These are phyloP conservation scores for Fusarium sublunatum DNA, from an alignment of 2,329 filamentous ascomycete genomes.

Conservation along the genomic window DNA sequence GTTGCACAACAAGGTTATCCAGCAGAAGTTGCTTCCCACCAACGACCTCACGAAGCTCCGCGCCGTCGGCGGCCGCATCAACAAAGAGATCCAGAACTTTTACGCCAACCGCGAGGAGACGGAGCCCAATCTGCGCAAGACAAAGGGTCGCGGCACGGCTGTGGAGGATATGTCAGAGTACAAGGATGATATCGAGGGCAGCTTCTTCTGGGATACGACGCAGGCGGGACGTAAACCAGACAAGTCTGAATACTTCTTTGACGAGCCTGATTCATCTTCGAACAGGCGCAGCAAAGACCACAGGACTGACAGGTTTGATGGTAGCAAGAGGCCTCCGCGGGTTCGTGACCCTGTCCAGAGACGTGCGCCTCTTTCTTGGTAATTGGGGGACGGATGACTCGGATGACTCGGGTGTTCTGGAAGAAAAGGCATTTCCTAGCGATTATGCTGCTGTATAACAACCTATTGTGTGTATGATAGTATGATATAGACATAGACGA, in stretches of 20 bases:
- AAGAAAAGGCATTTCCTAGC: neutral
- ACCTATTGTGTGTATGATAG: slow-evolving; percentile 19
- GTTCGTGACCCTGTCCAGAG: neutral
- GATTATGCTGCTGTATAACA: slow-evolving; percentile 14
- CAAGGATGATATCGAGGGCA: slow-evolving; percentile 26
- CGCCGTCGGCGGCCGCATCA: slow-evolving; percentile 50
- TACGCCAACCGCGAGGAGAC: slow-evolving; percentile 50
- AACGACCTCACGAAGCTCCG: slow-evolving; percentile 51
- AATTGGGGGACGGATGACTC: slow-evolving; percentile 4
- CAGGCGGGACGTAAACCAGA: slow-evolving; percentile 22
- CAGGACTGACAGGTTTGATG: neutral
- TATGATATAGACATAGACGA: slow-evolving; percentile 17
- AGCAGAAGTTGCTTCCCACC: slow-evolving; percentile 54
- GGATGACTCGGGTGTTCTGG: slow-evolving; percentile 1
- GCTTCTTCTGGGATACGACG: slow-evolving; percentile 51
- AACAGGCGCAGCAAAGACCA: neutral
- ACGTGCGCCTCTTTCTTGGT: slow-evolving; percentile 9
- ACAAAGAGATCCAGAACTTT: slow-evolving; percentile 53
- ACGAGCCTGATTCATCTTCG: neutral
- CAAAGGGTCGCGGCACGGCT: slow-evolving; percentile 29
- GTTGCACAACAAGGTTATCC: slow-evolving; percentile 57
- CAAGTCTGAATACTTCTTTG: neutral
- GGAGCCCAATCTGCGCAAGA: slow-evolving; percentile 49
- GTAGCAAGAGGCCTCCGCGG: neutral
- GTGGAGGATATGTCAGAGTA: slow-evolving; percentile 40